These are phyloP conservation scores for Arthrinium phaeospermum DNA, from an alignment of 2,329 filamentous ascomycete genomes.

Conservation along the genomic window DNA sequence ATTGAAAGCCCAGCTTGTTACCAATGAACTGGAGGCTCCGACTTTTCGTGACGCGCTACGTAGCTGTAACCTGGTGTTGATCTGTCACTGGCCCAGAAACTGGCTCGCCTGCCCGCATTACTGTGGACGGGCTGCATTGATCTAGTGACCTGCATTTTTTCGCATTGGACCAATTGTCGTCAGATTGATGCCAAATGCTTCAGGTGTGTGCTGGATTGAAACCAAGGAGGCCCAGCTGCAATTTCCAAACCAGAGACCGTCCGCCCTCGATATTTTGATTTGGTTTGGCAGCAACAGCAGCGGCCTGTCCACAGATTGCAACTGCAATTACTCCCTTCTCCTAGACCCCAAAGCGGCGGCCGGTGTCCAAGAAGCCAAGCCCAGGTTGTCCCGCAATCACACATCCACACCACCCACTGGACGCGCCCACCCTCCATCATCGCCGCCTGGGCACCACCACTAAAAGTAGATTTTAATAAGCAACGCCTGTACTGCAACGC, in stretches of 20 bases:
- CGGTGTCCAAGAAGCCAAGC: background rate
- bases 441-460: background rate
- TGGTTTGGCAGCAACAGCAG: background rate
- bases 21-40: background rate
- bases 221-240: background rate
- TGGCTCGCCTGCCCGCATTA: background rate
- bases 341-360: background rate
- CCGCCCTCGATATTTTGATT: background rate
- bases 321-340: background rate
- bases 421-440: slow-evolving; percentile 8
- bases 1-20: background rate
- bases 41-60: slow-evolving; percentile 13
- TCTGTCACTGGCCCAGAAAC: background rate
- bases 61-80: slow-evolving; percentile 8
- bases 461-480: slow-evolving; percentile 1
- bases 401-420: background rate
- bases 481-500: slow-evolving; percentile 9
- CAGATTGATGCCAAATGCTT: background rate
- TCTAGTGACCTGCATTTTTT: background rate
- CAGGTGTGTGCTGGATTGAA: slow-evolving; percentile 1
- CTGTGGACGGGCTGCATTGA: background rate
- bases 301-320: background rate
- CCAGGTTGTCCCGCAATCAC: slow-evolving; percentile 5
- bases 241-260: background rate
- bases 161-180: background rate